A percentile compares a stretch with the other conserved stretches of the same genome.
These are phyloP conservation scores for Pseudocercospora vitis DNA, from an alignment of 2,329 filamentous ascomycete genomes.

Conservation along the genomic window DNA sequence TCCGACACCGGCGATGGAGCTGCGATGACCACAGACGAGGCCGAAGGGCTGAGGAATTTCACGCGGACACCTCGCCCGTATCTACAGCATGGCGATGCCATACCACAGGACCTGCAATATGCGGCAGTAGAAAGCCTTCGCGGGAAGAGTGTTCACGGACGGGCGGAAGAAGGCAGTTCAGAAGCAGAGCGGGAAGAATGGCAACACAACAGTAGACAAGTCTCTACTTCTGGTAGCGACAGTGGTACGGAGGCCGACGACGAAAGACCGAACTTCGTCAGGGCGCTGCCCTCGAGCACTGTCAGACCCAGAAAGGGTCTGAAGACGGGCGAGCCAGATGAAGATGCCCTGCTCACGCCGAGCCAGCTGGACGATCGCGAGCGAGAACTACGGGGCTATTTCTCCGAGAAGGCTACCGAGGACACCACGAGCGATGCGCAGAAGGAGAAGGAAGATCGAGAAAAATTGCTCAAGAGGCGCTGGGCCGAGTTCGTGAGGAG, in stretches of 20 bases:
- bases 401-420: conserved; percentile 30
- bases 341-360: conserved; percentile 49
- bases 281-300: conserved; percentile 79
- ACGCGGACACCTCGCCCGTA: conserved; percentile 36
- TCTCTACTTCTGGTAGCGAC: conserved; percentile 68
- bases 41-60: conserved; percentile 20
- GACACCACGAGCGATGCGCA: conserved; percentile 40
- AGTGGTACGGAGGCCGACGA: conserved; percentile 95
- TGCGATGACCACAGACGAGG: conserved; percentile 19
- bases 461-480: conserved; percentile 75
- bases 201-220: conserved; percentile 27
- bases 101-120: conserved; percentile 19
- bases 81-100: conserved; percentile 27
- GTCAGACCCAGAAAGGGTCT: conserved; percentile 73
- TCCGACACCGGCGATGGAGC: neutral
- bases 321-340: conserved; percentile 51
- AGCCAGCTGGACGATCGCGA: conserved; percentile 47
- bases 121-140: neutral
- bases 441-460: conserved; percentile 46
- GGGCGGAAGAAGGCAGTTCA: neutral
- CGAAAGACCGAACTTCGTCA: conserved; percentile 73
- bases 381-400: conserved; percentile 44
- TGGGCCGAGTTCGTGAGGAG: conserved; percentile 82
- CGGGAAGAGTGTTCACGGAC: neutral
- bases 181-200: conserved; percentile 7